Evolutionary conservation across 345 rosid species (phyloP), one percentile per base, ranked within the genome.

Genomic region (Rhodamnia rubescens): DNA sequence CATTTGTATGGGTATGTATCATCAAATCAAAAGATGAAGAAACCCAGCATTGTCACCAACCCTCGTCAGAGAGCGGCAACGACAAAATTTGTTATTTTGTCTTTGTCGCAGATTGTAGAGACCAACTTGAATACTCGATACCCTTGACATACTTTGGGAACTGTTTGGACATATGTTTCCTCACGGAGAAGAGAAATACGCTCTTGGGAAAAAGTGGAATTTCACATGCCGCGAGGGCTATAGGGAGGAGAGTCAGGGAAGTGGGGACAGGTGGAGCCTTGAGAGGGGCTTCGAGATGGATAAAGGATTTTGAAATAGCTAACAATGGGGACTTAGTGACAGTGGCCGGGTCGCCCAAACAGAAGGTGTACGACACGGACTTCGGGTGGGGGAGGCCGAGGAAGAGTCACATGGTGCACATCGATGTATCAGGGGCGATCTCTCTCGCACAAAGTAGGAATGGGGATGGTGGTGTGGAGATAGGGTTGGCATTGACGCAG

Each of bases 341-440:
- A 3, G 87, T 87, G 10, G 83, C 90, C 5, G 92, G 92, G 10
- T 89, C 93, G 15, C 89, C 92, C 0, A 82, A 58, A 12, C 81
- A 86, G 3, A 36, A 83, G 3, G 87, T 82, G 15, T 90, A 88
- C 26, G 89, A 85, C 2, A 58, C 83, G 7, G 89, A 92, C 87
- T 90, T 92, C 42, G 91, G 91, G 5, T 90, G 92, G 94, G 92
- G 94, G 1, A 90, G 83, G 85, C 91, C 87, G 0, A 87, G 27
- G 55, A 92, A 87, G 87, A 82, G 82, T n/a, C 88, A 87, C 83
- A 42, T 88, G 44, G 88, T 87, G 42, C 89, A 91, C 2, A 11
- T 57, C 29, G 29, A 57, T 26, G 29, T 56, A 4, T 57, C 64
- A 1, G 84, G 87, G 11, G 80, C 86, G 9, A 36, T 92, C 11